These are phyloP conservation scores for Lonicera japonica DNA, from an alignment of 129 eudicot species.

Conservation along the genomic window DNA sequence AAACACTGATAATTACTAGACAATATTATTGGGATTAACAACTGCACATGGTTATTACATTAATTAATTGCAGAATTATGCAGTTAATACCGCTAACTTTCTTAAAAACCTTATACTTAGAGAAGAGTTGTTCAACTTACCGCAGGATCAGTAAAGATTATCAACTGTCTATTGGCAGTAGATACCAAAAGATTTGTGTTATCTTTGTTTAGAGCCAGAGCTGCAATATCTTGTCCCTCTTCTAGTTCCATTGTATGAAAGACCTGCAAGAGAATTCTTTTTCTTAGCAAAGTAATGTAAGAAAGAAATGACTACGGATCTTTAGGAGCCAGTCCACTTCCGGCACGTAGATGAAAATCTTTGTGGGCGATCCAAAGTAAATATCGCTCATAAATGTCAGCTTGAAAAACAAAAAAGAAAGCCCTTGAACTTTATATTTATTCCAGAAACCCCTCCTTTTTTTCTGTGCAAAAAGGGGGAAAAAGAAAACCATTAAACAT, in stretches of 20 bases:
- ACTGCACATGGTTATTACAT: not conserved
- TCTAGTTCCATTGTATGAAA: conserved; percentile 54
- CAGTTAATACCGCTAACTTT: not conserved
- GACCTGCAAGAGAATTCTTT: conserved; percentile 45
- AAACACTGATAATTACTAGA: too few species aligned
- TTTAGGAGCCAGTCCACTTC: too few species aligned
- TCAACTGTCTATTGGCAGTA: conserved; percentile 76
- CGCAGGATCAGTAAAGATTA: conserved; percentile 87
- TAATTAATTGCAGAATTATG: not conserved
- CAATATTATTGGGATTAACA: too few species aligned
- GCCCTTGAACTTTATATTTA: too few species aligned
- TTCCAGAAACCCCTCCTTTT: too few species aligned
- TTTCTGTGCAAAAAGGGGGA: too few species aligned
- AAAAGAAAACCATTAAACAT: too few species aligned
- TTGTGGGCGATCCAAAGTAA: too few species aligned
- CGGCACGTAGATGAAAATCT: too few species aligned
- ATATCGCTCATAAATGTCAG: too few species aligned
- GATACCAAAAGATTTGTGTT: conserved; percentile 94
- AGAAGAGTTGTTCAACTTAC: conserved; percentile 53
- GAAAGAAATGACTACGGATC: too few species aligned
- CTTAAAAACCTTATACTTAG: not conserved
- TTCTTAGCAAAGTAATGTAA: conserved; percentile 8
- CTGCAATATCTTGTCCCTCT: conserved; percentile 70
- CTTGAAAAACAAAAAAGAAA: too few species aligned
- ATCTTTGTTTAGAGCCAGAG: conserved; percentile 77